phyloP scores from a whole-genome alignment of 768 basidiomycete species.

The Boletus tylopilopsis region DNA sequence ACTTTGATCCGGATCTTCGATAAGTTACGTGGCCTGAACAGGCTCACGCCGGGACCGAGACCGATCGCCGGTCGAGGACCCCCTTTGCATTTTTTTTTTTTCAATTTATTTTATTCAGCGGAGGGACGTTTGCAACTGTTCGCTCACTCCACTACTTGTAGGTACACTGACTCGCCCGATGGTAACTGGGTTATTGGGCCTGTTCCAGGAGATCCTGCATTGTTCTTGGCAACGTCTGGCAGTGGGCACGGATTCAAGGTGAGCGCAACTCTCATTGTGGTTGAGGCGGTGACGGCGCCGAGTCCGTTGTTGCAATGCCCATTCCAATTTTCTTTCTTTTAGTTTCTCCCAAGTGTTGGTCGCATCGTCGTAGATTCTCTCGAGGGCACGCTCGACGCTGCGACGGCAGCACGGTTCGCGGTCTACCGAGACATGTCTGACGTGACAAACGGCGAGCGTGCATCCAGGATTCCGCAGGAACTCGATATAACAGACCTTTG shows the following conservation, averaged over 20 bases:
- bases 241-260: conserved; percentile 90
- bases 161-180: conserved; percentile 88
- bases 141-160: conserved; percentile 26
- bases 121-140: background rate
- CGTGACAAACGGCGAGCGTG: conserved; percentile 20
- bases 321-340: background rate
- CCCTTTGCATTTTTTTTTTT: background rate
- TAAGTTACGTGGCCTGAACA: background rate
- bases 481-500: conserved; percentile 50
- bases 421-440: conserved; percentile 42
- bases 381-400: conserved; percentile 54
- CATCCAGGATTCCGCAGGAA: conserved; percentile 25
- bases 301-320: background rate
- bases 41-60: background rate
- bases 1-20: conserved; percentile 1
- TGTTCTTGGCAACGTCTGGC: conserved; percentile 83
- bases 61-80: conserved; percentile 5
- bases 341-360: conserved; percentile 90
- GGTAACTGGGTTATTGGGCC: conserved; percentile 89
- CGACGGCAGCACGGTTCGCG: conserved; percentile 58
- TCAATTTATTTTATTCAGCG: background rate
- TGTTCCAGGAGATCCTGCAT: conserved; percentile 48
- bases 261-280: background rate
- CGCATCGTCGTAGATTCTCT: conserved; percentile 70
- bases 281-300: background rate